Evolutionary conservation across 1,284 basidiomycete species (phyloP), one percentile per base, ranked within the genome.

Genomic region (Pseudozyma sp.): DNA sequence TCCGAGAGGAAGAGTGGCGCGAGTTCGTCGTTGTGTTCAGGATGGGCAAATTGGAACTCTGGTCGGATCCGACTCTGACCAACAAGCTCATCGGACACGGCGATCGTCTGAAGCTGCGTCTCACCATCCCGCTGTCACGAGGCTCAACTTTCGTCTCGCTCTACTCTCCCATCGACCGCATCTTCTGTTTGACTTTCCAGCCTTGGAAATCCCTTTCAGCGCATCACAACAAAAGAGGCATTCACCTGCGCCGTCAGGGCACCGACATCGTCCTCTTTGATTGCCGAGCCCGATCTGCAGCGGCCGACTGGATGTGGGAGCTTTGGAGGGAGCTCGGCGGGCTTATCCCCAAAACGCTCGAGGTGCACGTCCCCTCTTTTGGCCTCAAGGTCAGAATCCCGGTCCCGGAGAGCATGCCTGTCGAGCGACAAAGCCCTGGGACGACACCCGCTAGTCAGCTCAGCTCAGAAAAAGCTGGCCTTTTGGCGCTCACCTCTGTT

Each of bases 11-110:
- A 76, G 88, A 89, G 29, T 92, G 91, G 89, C 87, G 86, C 33
- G 93, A 94, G 80, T 92, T 90, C 79, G 85, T 94, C 62, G 92
- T 94, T 0, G 89, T 89, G 16, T 93, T 92, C 91, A 88, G 91
- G 46, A 89, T 88, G 69, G 88, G 90, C 72, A 86, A 87, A 51
- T 82, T 94, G 35, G 93, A 94, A 81, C 85, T 94, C 11, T 94
- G 94, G 81, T 87, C 89, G 60, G 90, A 93, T 77, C 89, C 92
- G 13, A 63, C 70, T 16, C 33, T 80, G 5, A 70, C 68, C 24
- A 76, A 59, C 39, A 75, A 70, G 44, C 29, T 62, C 51, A 56
- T 70, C 33, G 78, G 71, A n/a, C 58, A 79, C 24, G 49, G 44
- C 17, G 57, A 79, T 54, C 67, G 60, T 55, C 49, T 81, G 92